Evolutionary conservation across 768 basidiomycete genomes (phyloP).

Genomic region (Lyophyllum atratum): DNA sequence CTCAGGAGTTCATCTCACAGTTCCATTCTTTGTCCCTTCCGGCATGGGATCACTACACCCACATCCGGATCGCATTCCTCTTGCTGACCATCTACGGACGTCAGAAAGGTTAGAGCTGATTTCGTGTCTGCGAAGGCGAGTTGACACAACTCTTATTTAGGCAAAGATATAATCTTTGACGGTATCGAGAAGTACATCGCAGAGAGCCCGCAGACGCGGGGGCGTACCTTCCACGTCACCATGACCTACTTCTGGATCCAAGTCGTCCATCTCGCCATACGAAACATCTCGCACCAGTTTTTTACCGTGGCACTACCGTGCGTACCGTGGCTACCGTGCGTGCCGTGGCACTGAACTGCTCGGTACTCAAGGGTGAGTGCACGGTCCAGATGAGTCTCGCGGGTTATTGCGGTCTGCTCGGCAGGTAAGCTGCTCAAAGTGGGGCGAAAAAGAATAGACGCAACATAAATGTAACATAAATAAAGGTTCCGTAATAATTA

Average conservation of each 20-base stretch:
- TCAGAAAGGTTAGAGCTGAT: constrained; percentile 34
- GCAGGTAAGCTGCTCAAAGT: too few species aligned
- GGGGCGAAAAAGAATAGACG: too few species aligned
- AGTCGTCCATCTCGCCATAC: constrained; percentile 48
- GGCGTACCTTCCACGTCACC: constrained; percentile 42
- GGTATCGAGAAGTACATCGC: constrained; percentile 42
- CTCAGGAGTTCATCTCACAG: constrained; percentile 33
- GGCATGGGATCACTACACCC: constrained; percentile 51
- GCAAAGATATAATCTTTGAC: constrained; percentile 45
- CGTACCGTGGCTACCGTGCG: too few species aligned
- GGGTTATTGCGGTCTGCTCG: too few species aligned
- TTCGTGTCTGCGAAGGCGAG: neutral
- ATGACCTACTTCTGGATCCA: constrained; percentile 58
- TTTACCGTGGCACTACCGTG: too few species aligned
- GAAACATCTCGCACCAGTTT: constrained; percentile 25
- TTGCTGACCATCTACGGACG: constrained; percentile 41
- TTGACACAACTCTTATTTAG: constrained; percentile 20
- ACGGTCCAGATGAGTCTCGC: too few species aligned
- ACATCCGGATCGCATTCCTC: constrained; percentile 45
- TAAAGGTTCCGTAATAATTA: too few species aligned
- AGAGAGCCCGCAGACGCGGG: constrained; percentile 35
- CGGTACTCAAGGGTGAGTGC: too few species aligned
- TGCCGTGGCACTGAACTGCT: too few species aligned
- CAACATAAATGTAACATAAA: too few species aligned
- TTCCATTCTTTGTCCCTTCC: constrained; percentile 37